These are phyloP conservation scores for Lathyrus sativus DNA, from an alignment of 306 rosid genomes.

Conservation along the genomic window DNA sequence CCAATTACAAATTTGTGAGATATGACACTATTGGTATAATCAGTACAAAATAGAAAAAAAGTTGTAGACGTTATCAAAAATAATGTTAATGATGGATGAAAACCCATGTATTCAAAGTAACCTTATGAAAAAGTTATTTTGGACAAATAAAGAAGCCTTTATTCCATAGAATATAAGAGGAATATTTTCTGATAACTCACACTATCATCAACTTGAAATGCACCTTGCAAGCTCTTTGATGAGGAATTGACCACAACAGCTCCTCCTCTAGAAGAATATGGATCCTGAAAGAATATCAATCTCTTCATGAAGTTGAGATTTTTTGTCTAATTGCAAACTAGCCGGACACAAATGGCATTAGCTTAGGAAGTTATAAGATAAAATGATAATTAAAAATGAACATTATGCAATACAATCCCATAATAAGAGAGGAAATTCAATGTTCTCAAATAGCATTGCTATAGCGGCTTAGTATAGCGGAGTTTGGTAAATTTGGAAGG, in stretches of 20 bases:
- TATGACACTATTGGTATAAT: no score
- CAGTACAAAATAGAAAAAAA: background rate
- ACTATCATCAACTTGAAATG: constrained; percentile 16
- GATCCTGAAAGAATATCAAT: constrained; percentile 60
- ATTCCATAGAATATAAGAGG: background rate
- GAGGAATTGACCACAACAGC: constrained; percentile 38
- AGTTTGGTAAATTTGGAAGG: background rate
- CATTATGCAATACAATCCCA: constrained; percentile 3
- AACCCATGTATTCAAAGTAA: background rate
- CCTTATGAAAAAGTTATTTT: background rate
- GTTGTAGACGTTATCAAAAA: background rate
- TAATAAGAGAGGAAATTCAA: background rate
- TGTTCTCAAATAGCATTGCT: background rate
- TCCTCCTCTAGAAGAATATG: constrained; percentile 45
- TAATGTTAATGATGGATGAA: background rate
- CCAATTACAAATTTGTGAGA: background rate
- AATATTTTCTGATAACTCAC: constrained; percentile 48
- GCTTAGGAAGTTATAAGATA: background rate
- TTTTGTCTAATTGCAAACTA: constrained; percentile 1
- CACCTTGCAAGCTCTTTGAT: constrained; percentile 43
- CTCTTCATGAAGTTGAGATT: constrained; percentile 8
- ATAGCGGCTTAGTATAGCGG: background rate
- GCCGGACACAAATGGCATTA: constrained; percentile 16
- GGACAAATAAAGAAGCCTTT: background rate
- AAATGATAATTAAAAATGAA: constrained; percentile 4